Evolutionary conservation across 2,329 filamentous ascomycete genomes (phyloP).

Genomic region (Drechslera avenae): DNA sequence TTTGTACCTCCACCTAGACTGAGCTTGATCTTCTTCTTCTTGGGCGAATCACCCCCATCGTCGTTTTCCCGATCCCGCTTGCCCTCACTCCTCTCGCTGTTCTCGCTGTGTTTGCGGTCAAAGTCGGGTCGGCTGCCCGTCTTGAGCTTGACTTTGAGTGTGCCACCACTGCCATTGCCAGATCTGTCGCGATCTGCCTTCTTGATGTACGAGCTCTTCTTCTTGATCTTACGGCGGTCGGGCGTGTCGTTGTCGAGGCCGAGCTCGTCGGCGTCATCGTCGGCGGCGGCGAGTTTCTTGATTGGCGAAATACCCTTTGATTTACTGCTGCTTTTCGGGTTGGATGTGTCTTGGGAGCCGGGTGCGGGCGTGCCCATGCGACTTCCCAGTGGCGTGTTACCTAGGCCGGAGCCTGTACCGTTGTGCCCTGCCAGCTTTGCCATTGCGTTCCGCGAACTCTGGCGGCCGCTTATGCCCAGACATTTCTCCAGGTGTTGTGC

Average conservation of each 20-base stretch:
- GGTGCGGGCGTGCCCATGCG: constrained; percentile 51
- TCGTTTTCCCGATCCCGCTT: constrained; percentile 44
- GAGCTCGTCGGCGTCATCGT: constrained; percentile 37
- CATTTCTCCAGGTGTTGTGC: constrained; percentile 67
- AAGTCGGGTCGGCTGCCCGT: constrained; percentile 33
- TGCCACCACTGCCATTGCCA: constrained; percentile 15
- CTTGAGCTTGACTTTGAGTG: constrained; percentile 45
- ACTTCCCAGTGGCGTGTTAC: constrained; percentile 52
- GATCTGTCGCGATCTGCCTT: constrained; percentile 46
- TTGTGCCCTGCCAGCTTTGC: constrained; percentile 51
- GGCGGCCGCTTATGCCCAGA: constrained; percentile 61
- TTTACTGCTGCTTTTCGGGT: constrained; percentile 37
- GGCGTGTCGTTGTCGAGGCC: constrained; percentile 52
- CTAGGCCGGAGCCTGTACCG: constrained; percentile 47
- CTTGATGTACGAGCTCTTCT: constrained; percentile 52
- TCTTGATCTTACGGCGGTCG: constrained; percentile 55
- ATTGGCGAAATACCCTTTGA: constrained; percentile 25
- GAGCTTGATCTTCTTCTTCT: constrained; percentile 49
- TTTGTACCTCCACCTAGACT: constrained; percentile 27
- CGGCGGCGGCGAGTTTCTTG: constrained; percentile 33
- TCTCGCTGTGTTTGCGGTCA: constrained; percentile 38
- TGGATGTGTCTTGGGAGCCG: constrained; percentile 32
- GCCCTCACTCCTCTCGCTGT: constrained; percentile 37
- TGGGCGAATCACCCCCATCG: constrained; percentile 38
- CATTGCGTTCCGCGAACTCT: constrained; percentile 57